These are phyloP conservation scores for Lipomyces orientalis DNA, from an alignment of 805 yeast species.

Conservation along the genomic window DNA sequence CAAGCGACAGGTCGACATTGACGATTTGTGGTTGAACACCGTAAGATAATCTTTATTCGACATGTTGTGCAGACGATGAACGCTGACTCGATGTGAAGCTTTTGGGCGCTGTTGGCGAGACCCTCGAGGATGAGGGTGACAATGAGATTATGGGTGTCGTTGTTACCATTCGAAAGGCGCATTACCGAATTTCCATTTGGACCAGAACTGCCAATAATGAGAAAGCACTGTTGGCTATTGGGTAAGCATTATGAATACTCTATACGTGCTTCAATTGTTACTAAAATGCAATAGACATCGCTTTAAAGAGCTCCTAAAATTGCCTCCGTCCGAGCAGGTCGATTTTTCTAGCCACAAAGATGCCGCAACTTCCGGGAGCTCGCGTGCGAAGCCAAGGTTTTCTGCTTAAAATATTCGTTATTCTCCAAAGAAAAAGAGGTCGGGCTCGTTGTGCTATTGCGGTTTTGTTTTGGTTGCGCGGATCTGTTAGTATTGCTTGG, in stretches of 20 bases:
- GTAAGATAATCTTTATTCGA: conserved; percentile 35
- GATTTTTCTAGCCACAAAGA: conserved; percentile 62
- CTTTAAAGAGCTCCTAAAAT: conserved; percentile 82
- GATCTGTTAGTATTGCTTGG: background rate
- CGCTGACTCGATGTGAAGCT: conserved; percentile 43
- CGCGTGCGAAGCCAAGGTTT: conserved; percentile 36
- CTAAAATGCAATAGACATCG: conserved; percentile 55
- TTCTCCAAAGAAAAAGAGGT: background rate
- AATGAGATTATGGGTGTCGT: conserved; percentile 94
- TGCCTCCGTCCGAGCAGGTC: conserved; percentile 73
- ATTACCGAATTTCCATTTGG: conserved; percentile 89
- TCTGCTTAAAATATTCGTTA: conserved; percentile 8
- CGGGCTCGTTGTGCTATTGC: background rate
- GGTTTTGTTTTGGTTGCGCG: background rate
- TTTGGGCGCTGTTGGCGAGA: conserved; percentile 92
- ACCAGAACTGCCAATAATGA: conserved; percentile 74
- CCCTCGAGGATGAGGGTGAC: conserved; percentile 78
- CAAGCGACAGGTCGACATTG: conserved; percentile 63
- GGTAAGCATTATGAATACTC: conserved; percentile 1
- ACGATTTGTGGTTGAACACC: conserved; percentile 90
- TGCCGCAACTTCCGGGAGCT: conserved; percentile 35
- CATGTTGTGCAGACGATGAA: background rate
- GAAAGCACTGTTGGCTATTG: conserved; percentile 64
- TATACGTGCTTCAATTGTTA: background rate
- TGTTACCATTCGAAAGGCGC: conserved; percentile 81